These are phyloP conservation scores for Stagonosporopsis vannaccii DNA, from an alignment of 2,329 filamentous ascomycete genomes.

Conservation along the genomic window DNA sequence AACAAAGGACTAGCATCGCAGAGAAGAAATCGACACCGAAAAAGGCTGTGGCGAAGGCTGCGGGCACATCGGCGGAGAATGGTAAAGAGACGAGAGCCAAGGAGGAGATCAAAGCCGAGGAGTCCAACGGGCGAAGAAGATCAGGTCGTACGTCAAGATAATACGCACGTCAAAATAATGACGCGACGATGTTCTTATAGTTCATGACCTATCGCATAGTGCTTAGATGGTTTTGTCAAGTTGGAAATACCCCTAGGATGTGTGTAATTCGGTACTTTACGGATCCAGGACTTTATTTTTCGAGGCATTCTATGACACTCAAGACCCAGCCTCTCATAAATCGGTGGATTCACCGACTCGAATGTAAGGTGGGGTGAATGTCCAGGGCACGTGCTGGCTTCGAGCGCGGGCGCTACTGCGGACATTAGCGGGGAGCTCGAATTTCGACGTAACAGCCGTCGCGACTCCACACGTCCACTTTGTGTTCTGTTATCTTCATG, in stretches of 20 bases:
- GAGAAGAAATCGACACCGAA: neutral
- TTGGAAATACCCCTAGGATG: too few relatives aligned
- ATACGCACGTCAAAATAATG: slow-evolving; percentile 22
- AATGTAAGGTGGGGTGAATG: slow-evolving; percentile 4
- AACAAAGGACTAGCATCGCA: slow-evolving; percentile 27
- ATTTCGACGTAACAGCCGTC: slow-evolving; percentile 36
- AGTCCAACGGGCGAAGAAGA: slow-evolving; percentile 27
- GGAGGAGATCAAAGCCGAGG: slow-evolving; percentile 24
- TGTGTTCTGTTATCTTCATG: slow-evolving; percentile 4
- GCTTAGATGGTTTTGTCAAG: neutral
- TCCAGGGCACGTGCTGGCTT: slow-evolving; percentile 26
- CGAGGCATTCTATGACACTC: neutral
- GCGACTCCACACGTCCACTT: slow-evolving; percentile 15
- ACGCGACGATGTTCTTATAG: neutral
- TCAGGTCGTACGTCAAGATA: slow-evolving; percentile 33
- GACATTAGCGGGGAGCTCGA: slow-evolving; percentile 26
- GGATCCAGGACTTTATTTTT: too few relatives aligned
- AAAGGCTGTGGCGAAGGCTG: neutral
- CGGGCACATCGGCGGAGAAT: slow-evolving; percentile 21
- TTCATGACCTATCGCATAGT: neutral
- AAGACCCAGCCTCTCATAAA: neutral
- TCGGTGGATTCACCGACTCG: neutral
- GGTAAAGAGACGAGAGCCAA: slow-evolving; percentile 12
- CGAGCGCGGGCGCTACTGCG: slow-evolving; percentile 30
- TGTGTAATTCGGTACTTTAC: neutral